phyloP scores from a whole-genome alignment of 2,329 filamentous ascomycete genomes.

The Trichophyton benhamiae region DNA sequence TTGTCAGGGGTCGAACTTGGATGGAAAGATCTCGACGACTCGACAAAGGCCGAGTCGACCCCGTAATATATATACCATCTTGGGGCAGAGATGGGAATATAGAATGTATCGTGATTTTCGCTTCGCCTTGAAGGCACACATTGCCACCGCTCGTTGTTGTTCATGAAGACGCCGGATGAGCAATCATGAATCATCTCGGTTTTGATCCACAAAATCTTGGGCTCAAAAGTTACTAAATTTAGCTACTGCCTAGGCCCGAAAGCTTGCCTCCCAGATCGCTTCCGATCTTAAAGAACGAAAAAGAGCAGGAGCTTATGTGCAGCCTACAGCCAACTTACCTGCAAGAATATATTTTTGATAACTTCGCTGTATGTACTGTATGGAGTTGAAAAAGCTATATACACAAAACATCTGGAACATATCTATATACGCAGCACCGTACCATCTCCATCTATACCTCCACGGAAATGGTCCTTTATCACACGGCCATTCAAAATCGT shows the following conservation, averaged over 20 bases:
- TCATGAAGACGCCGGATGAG: not conserved
- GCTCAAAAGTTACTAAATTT: not conserved
- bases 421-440: constrained; percentile 51
- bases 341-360: not conserved
- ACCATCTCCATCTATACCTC: constrained; percentile 67
- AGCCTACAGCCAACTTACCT: too few species aligned
- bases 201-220: not conserved
- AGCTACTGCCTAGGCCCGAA: not conserved
- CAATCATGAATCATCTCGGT: not conserved
- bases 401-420: not conserved
- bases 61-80: not conserved
- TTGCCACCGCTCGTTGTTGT: not conserved
- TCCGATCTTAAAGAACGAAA: too few species aligned
- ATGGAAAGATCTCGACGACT: not conserved
- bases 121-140: not conserved
- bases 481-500: constrained; percentile 82
- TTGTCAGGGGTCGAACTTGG: not conserved
- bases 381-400: not conserved
- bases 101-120: not conserved
- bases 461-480: constrained; percentile 67
- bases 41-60: not conserved
- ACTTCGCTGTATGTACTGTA: not conserved
- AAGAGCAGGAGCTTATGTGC: too few species aligned
- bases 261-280: not conserved
- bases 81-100: not conserved